Evolutionary conservation across 2,329 filamentous ascomycete genomes (phyloP).

Genomic region (Cladosporium oxysporum): DNA sequence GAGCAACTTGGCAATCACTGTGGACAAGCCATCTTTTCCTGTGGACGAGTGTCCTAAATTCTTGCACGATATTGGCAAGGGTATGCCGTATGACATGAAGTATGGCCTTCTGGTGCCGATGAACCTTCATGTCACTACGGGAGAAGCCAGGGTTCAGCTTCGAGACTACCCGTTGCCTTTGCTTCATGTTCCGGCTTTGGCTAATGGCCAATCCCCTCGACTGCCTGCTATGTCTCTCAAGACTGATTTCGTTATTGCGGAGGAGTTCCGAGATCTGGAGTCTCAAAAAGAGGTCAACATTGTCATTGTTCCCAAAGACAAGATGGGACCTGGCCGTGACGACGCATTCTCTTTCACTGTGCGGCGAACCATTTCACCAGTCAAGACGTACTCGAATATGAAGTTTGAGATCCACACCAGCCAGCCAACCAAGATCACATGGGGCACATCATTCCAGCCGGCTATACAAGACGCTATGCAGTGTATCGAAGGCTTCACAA

Average conservation of each 20-base stretch:
- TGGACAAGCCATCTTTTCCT: constrained; percentile 93
- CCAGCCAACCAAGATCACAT: constrained; percentile 88
- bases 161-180: constrained; percentile 93
- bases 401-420: constrained; percentile 89
- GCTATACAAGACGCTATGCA: constrained; percentile 99
- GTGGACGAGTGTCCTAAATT: constrained; percentile 79
- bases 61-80: constrained; percentile 88
- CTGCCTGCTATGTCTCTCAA: constrained; percentile 80
- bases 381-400: constrained; percentile 96
- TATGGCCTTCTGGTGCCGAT: constrained; percentile 89
- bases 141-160: constrained; percentile 81
- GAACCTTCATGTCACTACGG: constrained; percentile 85
- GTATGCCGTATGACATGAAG: constrained; percentile 87
- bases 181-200: constrained; percentile 83
- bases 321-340: constrained; percentile 56
- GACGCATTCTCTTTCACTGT: constrained; percentile 82
- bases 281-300: constrained; percentile 80
- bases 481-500: constrained; percentile 95
- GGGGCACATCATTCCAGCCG: constrained; percentile 96
- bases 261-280: constrained; percentile 81
- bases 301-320: constrained; percentile 75
- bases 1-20: constrained; percentile 77
- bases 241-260: constrained; percentile 92
- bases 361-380: constrained; percentile 84
- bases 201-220: constrained; percentile 74